Base-by-base conservation (phyloP, 2,329 filamentous ascomycete species). In the Hypoxylon sp. region DNA sequence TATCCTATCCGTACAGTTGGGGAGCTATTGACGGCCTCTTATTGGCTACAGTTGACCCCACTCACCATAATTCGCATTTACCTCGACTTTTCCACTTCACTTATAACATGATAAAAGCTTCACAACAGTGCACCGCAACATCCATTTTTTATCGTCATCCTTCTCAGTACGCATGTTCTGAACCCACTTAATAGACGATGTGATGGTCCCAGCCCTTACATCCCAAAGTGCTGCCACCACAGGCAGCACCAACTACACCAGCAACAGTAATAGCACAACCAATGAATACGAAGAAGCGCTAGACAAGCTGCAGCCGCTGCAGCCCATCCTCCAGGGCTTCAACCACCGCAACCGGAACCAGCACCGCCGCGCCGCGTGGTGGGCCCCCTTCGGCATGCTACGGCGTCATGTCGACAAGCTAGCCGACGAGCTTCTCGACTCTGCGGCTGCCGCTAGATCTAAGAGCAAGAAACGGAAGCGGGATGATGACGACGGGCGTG, bases 271-370 rank as follows among this genome's bases (percentile, higher is more conserved):
- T 30, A 30, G 28, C 23, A 23, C 19, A 30, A 6, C 3, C 51
- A 53, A 34, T 23, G 43, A 38, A 2, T 72, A 74, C 55, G 52
- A 65, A n/a, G 65, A 53, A 46, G 76, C 75, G 36, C 74, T 78
- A 7, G 65, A 65, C 25, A 58, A 50, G 17, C 71, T 78, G 41
- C 60, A 66, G 63, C 71, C 72, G 11, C 69, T 76, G 38, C 72
- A 65, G 51, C 78, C 86, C 53, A 80, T 94, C 50, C 87, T 98
- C 48, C 85, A 91, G 75, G 86, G 92, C 71, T 87, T 97, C 74
- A 88, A 90, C 79, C 90, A 93, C 77, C 93, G 94, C 74, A 96
- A 98, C 83, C 91, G 90, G 76, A 98, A 98, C 82, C 95, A 98
- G 81, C 95, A 98, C 79, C 90, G 90, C 60, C 85, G 87, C 68